phyloP scores from a whole-genome alignment of 805 yeast genomes.

The Cyberlindnera sargentensis region DNA sequence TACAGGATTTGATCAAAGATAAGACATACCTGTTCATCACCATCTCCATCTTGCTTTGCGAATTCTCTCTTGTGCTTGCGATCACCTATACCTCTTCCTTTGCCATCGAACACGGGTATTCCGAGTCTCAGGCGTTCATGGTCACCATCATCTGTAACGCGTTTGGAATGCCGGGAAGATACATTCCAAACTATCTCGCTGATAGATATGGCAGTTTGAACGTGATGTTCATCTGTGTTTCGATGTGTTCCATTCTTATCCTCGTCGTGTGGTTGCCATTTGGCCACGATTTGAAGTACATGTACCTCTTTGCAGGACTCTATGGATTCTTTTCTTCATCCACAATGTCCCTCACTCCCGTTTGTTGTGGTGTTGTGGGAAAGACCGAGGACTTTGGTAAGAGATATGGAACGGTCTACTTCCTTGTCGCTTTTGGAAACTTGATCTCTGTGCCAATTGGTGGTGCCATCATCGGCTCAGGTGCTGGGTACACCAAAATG shows the following conservation, averaged over 20 bases:
- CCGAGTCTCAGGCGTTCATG: slow-evolving; percentile 33
- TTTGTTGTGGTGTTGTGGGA: slow-evolving; percentile 57
- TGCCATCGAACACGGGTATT: slow-evolving; percentile 37
- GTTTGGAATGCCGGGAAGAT: slow-evolving; percentile 35
- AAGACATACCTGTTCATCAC: slow-evolving; percentile 36
- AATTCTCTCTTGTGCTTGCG: slow-evolving; percentile 33
- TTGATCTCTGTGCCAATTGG: slow-evolving; percentile 44
- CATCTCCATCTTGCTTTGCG: slow-evolving; percentile 16
- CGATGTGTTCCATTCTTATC: slow-evolving; percentile 38
- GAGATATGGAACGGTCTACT: slow-evolving; percentile 60
- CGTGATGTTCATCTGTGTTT: slow-evolving; percentile 28
- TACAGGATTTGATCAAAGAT: slow-evolving; percentile 12
- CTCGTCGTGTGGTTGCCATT: slow-evolving; percentile 62
- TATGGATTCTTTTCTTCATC: slow-evolving; percentile 59
- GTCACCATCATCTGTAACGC: slow-evolving; percentile 39
- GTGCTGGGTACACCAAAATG: slow-evolving; percentile 23
- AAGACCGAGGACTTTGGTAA: slow-evolving; percentile 59
- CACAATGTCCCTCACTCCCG: slow-evolving; percentile 58
- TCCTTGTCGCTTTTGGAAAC: slow-evolving; percentile 38
- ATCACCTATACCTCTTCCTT: slow-evolving; percentile 47
- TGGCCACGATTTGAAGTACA: slow-evolving; percentile 35
- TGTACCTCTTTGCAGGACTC: slow-evolving; percentile 46
- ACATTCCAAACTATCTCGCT: slow-evolving; percentile 34
- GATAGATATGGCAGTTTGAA: slow-evolving; percentile 35
- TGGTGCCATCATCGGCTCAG: slow-evolving; percentile 36